These are phyloP conservation scores for Morella rubra DNA, from an alignment of 306 rosid species.

Conservation along the genomic window DNA sequence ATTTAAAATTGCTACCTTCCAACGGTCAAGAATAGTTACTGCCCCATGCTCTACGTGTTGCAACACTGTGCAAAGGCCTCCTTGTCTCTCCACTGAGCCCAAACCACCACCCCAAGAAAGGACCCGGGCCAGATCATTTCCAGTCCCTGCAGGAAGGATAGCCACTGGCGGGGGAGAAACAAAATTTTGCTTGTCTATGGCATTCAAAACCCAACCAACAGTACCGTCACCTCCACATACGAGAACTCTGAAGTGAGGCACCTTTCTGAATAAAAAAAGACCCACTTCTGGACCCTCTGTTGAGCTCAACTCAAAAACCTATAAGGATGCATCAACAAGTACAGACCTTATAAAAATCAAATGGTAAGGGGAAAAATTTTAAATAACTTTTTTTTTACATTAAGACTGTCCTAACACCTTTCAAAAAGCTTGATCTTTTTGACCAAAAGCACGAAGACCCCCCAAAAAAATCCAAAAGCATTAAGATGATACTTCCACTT, in stretches of 20 bases:
- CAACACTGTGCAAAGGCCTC: conserved; percentile 91
- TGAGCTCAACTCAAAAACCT: conserved; percentile 94
- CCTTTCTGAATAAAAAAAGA: conserved; percentile 87
- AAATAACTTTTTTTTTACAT: neutral
- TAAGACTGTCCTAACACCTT: neutral
- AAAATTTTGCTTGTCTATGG: conserved; percentile 89
- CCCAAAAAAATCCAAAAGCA: neutral
- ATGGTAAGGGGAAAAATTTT: neutral
- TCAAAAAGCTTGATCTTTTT: neutral
- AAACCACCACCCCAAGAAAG: conserved; percentile 98
- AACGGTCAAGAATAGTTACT: conserved; percentile 94
- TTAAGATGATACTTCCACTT: neutral
- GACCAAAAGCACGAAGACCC: neutral
- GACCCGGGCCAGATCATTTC: conserved; percentile 98
- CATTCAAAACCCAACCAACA: conserved; percentile 95
- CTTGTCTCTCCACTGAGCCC: conserved; percentile 97
- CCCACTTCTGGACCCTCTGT: conserved; percentile 88
- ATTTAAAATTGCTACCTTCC: conserved; percentile 73
- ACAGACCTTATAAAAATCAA: conserved; percentile 8
- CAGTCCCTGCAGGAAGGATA: conserved; percentile 98
- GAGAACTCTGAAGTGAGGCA: conserved; percentile 91
- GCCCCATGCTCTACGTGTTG: conserved; percentile 93
- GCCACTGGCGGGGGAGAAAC: conserved; percentile 99
- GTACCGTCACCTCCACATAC: conserved; percentile 99
- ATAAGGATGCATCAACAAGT: conserved; percentile 31